Evolutionary conservation across 306 rosid genomes (phyloP).

Genomic region (Cyamopsis tetragonoloba): DNA sequence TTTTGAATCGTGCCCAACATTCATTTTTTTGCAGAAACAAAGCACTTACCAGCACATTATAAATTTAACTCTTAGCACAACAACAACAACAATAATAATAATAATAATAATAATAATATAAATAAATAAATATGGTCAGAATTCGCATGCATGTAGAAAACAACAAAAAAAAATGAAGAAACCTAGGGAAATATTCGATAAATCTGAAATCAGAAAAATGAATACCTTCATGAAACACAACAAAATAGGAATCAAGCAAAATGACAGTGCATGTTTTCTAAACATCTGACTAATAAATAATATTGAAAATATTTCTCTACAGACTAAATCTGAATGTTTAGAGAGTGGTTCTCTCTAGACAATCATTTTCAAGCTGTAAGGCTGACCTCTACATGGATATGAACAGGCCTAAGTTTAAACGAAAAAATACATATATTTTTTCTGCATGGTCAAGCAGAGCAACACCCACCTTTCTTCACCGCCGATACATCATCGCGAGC

Average conservation of each 20-base stretch:
- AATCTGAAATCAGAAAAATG: constrained; percentile 5
- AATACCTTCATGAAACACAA: constrained; percentile 16
- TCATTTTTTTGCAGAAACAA: neutral
- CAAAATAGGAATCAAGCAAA: neutral
- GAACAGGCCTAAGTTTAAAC: constrained; percentile 22
- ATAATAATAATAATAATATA: no score
- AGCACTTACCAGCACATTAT: neutral
- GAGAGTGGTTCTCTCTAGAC: constrained; percentile 29
- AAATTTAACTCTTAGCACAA: neutral
- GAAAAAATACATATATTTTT: constrained; percentile 10
- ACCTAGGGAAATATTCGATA: neutral
- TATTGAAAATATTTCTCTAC: constrained; percentile 30
- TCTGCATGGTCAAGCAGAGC: constrained; percentile 42
- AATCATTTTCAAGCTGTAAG: constrained; percentile 22
- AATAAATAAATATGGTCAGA: neutral
- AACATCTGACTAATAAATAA: constrained; percentile 25
- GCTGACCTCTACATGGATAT: constrained; percentile 37
- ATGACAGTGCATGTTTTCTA: constrained; percentile 24
- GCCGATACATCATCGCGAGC: constrained; percentile 71
- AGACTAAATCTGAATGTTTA: constrained; percentile 24
- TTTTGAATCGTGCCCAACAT: neutral
- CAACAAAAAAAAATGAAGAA: neutral
- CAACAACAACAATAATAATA: no score
- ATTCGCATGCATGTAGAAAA: neutral
- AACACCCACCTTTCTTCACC: constrained; percentile 65